Base-by-base conservation (phyloP, 1,284 basidiomycete species). In the Ustilago trichophora region DNA sequence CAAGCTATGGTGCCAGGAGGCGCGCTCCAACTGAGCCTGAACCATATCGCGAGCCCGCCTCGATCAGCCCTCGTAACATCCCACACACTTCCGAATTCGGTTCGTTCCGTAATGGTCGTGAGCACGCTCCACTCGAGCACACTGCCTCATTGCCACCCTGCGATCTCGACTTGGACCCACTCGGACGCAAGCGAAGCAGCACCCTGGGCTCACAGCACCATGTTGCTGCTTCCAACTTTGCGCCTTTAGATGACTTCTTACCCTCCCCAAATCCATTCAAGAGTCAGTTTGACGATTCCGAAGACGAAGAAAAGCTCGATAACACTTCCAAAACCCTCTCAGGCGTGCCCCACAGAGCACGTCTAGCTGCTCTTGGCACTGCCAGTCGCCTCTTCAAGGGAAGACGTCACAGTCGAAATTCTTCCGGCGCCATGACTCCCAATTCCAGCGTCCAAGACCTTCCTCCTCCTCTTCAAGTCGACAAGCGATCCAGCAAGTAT, bases 221-320 rank as follows among this genome's bases (percentile, higher is more conserved):
- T 3, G 3, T 21, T 24, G 2, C 15, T 3, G 12, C 12, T 7
- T 29, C 52, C 0, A 26, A 41, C 6, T 25, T 24, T 21, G n/a
- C 5, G 13, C 9, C 34, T 6, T 13, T 40, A 3, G 26, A 34
- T 9, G 42, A 48, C 4, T 19, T 33, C 9, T 9, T 41, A 3
- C 32, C 21, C 2, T 48, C 60, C 0, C 60, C 49, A 0, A 36
- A 57, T 6, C 49, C 36, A 0, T 18, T 66, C 35, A 55, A 49
- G 25, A 70, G 67, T 44, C 44, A 44, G 8, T 70, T 70, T 18
- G 60, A 64, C 12, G 67, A 70, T 32, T 70, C 67, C 10, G 67
- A 70, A 27, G 67, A 70, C 16, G 67, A 70, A 18, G 60, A 60
- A 16, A 52, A 44, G 46, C 45, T 62, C 22, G 33, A 59, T 13